Conservation (phyloP, 1,139 yeast species). For the Yamadazyma atmosphaerica region DNA sequence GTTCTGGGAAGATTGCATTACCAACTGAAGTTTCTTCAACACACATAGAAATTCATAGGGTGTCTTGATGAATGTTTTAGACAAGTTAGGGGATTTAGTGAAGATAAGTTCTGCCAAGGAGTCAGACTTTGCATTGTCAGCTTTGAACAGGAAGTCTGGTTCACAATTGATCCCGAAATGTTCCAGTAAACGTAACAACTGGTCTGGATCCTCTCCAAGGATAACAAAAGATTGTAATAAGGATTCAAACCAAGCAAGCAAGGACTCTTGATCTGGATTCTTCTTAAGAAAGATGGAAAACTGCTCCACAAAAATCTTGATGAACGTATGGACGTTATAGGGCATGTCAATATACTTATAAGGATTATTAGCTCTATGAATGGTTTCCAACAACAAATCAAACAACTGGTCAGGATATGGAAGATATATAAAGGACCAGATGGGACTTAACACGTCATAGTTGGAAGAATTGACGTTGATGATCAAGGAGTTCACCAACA, state of each 20-base stretch:
- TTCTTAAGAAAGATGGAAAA: constrained; percentile 24
- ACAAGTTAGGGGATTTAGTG: constrained; percentile 4
- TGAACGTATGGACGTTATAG: constrained; percentile 61
- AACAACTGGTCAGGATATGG: constrained; percentile 30
- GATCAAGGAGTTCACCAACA: constrained; percentile 2
- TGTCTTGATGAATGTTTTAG: constrained; percentile 12
- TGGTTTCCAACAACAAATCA: constrained; percentile 69
- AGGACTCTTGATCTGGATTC: constrained; percentile 9
- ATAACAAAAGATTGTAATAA: constrained; percentile 45
- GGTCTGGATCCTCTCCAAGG: constrained; percentile 52
- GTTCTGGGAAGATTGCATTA: background rate
- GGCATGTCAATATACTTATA: constrained; percentile 79
- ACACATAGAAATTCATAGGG: constrained; percentile 15
- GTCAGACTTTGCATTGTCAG: constrained; percentile 5
- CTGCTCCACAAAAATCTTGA: constrained; percentile 72
- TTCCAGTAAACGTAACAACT: constrained; percentile 13
- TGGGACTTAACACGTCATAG: constrained; percentile 11
- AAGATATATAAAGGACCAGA: constrained; percentile 13
- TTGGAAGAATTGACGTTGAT: constrained; percentile 9
- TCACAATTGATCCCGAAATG: constrained; percentile 9
- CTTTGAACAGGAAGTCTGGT: constrained; percentile 1
- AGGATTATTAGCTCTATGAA: constrained; percentile 72
- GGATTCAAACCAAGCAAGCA: constrained; percentile 52
- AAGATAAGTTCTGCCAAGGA: constrained; percentile 16
- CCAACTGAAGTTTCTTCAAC: constrained; percentile 17